Evolutionary conservation across 139 green algal species (phyloP).

Genomic region (Coelastrella sp.): DNA sequence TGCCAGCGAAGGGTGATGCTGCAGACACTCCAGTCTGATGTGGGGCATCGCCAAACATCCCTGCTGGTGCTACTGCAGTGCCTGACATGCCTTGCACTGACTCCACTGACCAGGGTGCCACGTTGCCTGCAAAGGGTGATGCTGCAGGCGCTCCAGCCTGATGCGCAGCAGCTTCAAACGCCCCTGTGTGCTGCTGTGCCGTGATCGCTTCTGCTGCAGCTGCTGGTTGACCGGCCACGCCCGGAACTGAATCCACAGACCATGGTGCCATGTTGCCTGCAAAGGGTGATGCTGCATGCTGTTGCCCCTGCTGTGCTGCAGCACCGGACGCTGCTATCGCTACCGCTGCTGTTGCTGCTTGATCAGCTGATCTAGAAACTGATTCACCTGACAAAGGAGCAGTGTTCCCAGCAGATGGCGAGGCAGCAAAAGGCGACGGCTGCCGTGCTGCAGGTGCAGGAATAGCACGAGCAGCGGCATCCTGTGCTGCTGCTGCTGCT

Average conservation of each 20-base stretch:
- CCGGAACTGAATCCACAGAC: slow-evolving; percentile 14
- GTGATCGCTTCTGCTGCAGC: slow-evolving; percentile 5
- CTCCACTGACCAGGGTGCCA: no score
- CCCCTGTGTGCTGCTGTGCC: no score
- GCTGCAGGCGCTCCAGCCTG: no score
- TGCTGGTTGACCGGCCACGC: slow-evolving; percentile 6
- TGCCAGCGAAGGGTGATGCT: slow-evolving; percentile 30
- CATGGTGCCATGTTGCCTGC: slow-evolving; percentile 18
- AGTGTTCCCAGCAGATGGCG: no score
- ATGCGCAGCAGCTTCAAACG: no score
- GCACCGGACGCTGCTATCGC: neutral
- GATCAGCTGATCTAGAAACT: neutral
- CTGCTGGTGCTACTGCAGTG: no score
- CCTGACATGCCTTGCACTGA: no score
- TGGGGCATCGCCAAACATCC: no score
- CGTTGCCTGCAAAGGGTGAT: no score
- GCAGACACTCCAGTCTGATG: no score
- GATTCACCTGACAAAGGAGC: no score
- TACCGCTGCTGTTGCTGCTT: slow-evolving; percentile 1
- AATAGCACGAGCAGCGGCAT: neutral
- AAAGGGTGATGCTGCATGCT: slow-evolving; percentile 25
- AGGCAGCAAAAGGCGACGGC: no score
- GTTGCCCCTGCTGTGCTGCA: neutral
- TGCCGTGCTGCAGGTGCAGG: neutral
- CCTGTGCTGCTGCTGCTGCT: neutral